These are phyloP conservation scores for Aquilaria sinensis DNA, from an alignment of 345 rosid species.

Conservation along the genomic window DNA sequence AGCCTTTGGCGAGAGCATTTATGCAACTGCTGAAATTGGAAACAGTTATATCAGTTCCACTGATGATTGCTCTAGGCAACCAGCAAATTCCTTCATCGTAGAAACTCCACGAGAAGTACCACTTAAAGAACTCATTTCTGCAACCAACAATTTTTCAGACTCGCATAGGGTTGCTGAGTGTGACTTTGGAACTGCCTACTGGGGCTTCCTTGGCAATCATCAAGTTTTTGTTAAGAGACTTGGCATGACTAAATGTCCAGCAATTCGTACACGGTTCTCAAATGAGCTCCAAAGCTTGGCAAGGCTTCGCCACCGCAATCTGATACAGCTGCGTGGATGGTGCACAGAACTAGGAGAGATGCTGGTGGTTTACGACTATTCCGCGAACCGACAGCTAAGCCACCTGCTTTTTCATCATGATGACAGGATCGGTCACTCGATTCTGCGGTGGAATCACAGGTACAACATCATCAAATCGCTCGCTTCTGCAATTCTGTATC, in stretches of 20 bases:
- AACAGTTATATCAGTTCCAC: slow-evolving; percentile 19
- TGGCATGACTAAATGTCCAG: slow-evolving; percentile 87
- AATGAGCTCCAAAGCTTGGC: slow-evolving; percentile 65
- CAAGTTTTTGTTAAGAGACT: slow-evolving; percentile 72
- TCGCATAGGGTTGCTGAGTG: slow-evolving; percentile 73
- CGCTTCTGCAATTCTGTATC: slow-evolving; percentile 69
- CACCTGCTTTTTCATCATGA: slow-evolving; percentile 58
- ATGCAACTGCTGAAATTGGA: slow-evolving; percentile 50
- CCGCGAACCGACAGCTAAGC: slow-evolving; percentile 56
- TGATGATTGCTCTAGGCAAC: slow-evolving; percentile 24
- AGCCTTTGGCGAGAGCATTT: slow-evolving; percentile 55
- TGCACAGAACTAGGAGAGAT: slow-evolving; percentile 94
- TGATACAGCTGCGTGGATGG: slow-evolving; percentile 87
- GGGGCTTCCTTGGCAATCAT: slow-evolving; percentile 53
- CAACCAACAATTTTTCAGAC: slow-evolving; percentile 65
- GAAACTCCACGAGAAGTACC: slow-evolving; percentile 80
- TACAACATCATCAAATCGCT: slow-evolving; percentile 64
- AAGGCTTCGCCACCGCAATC: slow-evolving; percentile 72
- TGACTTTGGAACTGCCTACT: slow-evolving; percentile 88
- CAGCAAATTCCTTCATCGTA: slow-evolving; percentile 35
- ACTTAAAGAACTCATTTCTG: slow-evolving; percentile 56
- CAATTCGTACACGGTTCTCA: slow-evolving; percentile 53
- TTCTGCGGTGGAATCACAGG: slow-evolving; percentile 52
- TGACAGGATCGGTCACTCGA: slow-evolving; percentile 22
- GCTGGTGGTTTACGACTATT: slow-evolving; percentile 79